Evolutionary conservation across 768 basidiomycete species (phyloP).

Genomic region (Fomitopsis pulvina): DNA sequence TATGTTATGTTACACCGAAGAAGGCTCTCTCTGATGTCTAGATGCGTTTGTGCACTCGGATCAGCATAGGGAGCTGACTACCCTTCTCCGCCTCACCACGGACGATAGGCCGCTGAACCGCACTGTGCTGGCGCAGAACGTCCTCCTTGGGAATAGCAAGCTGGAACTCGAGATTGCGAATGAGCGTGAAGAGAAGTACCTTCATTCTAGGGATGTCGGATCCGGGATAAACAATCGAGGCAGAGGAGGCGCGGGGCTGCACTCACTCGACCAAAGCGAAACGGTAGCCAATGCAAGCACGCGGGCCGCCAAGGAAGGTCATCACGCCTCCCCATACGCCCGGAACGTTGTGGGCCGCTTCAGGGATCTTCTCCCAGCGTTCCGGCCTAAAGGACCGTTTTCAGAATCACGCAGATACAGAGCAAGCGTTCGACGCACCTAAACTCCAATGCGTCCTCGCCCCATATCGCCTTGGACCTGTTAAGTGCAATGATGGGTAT

Average conservation of each 20-base stretch:
- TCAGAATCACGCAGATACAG: neutral
- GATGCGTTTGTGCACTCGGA: neutral
- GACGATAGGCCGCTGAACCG: conserved; percentile 21
- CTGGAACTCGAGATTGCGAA: conserved; percentile 26
- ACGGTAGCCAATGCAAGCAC: conserved; percentile 61
- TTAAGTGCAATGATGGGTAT: conserved; percentile 52
- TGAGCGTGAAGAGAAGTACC: conserved; percentile 22
- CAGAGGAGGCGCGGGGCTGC: neutral
- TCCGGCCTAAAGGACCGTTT: conserved; percentile 43
- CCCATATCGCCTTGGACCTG: conserved; percentile 49
- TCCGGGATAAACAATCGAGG: neutral
- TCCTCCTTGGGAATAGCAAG: conserved; percentile 20
- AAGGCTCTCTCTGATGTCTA: too few relatives aligned
- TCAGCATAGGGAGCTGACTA: conserved; percentile 13
- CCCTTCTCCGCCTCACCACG: conserved; percentile 10
- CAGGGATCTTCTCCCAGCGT: conserved; percentile 47
- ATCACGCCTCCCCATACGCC: conserved; percentile 56
- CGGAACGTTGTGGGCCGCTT: conserved; percentile 39
- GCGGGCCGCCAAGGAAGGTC: conserved; percentile 59
- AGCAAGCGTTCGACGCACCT: conserved; percentile 24
- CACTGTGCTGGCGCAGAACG: conserved; percentile 10
- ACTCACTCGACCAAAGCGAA: conserved; percentile 57
- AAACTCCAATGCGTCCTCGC: conserved; percentile 57
- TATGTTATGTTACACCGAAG: neutral
- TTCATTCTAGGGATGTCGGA: conserved; percentile 7